Conservation (phyloP, 352 stramenopile genomes). For the Globisporangium acanthophoron region DNA sequence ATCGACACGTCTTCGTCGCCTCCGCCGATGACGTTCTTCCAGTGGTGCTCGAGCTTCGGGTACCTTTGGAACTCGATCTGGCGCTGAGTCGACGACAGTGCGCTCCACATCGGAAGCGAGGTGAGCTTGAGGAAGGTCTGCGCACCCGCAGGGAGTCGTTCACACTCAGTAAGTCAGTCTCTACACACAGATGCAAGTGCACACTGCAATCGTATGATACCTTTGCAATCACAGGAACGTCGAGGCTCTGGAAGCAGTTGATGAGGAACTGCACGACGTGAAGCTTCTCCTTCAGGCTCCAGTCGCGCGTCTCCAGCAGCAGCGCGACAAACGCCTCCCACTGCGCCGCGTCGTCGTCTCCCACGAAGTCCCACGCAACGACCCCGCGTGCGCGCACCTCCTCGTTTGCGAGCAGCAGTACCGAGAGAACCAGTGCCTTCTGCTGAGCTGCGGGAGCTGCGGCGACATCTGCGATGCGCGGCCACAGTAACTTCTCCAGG, state of each 20-base stretch:
- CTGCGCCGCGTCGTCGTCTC: constrained; percentile 5
- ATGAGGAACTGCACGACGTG: constrained; percentile 58
- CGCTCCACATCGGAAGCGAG: constrained; percentile 58
- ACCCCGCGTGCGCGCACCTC: constrained; percentile 7
- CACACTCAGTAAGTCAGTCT: not conserved
- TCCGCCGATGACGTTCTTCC: constrained; percentile 31
- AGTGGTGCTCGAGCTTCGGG: constrained; percentile 65
- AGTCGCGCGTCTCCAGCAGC: constrained; percentile 21
- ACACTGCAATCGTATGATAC: constrained; percentile 5
- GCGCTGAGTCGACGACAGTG: constrained; percentile 52
- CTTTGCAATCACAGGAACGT: constrained; percentile 42
- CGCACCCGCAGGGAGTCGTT: not conserved
- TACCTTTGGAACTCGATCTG: constrained; percentile 55
- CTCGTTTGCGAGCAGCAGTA: constrained; percentile 39
- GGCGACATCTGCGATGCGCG: constrained; percentile 16
- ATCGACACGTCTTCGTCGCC: not conserved
- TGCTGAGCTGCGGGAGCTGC: constrained; percentile 16
- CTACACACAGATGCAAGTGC: too few relatives aligned
- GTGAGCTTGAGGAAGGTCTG: constrained; percentile 47
- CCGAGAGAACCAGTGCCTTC: constrained; percentile 34
- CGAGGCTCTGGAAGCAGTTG: constrained; percentile 49
- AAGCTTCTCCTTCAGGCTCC: constrained; percentile 42
- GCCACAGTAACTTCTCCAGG: constrained; percentile 56
- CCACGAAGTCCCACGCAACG: constrained; percentile 11
- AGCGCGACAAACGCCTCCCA: constrained; percentile 36